A percentile compares a stretch with the other conserved stretches of the same genome.
These are phyloP conservation scores for Chloranthus sessilifolius DNA, from an alignment of 164 flowering plant genomes.

Conservation along the genomic window DNA sequence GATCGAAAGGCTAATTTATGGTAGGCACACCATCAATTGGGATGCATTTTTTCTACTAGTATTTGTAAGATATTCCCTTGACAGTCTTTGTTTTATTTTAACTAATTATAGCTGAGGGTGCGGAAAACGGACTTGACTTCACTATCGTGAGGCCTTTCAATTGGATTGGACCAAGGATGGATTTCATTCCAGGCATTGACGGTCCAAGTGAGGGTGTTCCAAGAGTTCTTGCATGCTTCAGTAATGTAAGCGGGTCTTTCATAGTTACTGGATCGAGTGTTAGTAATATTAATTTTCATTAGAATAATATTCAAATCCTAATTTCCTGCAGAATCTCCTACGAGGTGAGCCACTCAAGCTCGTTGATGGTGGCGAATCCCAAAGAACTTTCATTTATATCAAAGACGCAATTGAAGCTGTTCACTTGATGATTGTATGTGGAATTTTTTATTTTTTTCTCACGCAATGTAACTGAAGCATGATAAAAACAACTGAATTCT, in stretches of 20 bases:
- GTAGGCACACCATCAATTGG: too few relatives aligned
- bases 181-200: slow-evolving; percentile 61
- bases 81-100: not conserved
- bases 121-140: slow-evolving; percentile 54
- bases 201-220: slow-evolving; percentile 66
- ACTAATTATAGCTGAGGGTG: slow-evolving; percentile 42
- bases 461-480: not conserved
- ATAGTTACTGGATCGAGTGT: not conserved
- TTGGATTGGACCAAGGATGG: slow-evolving; percentile 74
- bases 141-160: slow-evolving; percentile 64
- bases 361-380: slow-evolving; percentile 60
- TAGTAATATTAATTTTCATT: not conserved
- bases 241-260: slow-evolving; percentile 45
- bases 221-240: slow-evolving; percentile 61
- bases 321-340: slow-evolving; percentile 35
- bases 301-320: not conserved
- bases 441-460: not conserved
- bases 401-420: slow-evolving; percentile 68
- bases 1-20: slow-evolving; percentile 40
- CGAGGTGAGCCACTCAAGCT: slow-evolving; percentile 55
- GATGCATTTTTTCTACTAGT: too few relatives aligned
- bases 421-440: slow-evolving; percentile 47
- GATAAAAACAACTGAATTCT: too few relatives aligned
- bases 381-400: slow-evolving; percentile 53
- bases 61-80: too few relatives aligned